These are phyloP conservation scores for Saksenaea vasiformis DNA, from an alignment of 371 early-diverging fungal species.

Conservation along the genomic window DNA sequence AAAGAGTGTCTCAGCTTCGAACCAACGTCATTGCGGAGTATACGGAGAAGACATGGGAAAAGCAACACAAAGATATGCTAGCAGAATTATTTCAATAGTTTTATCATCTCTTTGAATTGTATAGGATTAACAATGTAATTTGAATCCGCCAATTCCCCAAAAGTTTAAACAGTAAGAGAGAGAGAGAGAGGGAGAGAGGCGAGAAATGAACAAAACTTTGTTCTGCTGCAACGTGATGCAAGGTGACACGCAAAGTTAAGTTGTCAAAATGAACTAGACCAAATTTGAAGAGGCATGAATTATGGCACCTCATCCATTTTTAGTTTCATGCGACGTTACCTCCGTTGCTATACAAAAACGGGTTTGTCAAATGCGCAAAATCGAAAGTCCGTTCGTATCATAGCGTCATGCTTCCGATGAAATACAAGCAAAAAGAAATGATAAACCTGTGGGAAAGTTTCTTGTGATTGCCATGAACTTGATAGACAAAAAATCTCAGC, in stretches of 20 bases:
- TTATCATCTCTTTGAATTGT: no score
- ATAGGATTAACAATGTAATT: no score
- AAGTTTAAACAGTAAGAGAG: neutral
- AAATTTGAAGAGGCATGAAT: neutral
- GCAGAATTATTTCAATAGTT: conserved; percentile 17
- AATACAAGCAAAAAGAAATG: neutral
- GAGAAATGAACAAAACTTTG: conserved; percentile 11
- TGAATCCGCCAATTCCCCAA: neutral
- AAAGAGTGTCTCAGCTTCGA: conserved; percentile 27
- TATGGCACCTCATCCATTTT: neutral
- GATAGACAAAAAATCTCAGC: conserved; percentile 1
- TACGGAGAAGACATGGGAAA: conserved; percentile 43
- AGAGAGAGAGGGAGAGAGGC: no score
- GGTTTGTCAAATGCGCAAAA: neutral
- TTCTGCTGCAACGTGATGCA: conserved; percentile 5
- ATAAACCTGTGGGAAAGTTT: neutral
- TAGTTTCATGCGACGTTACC: neutral
- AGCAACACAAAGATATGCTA: conserved; percentile 34
- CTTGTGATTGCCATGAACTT: neutral
- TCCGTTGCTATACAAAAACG: neutral
- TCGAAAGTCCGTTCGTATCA: neutral
- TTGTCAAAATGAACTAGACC: neutral
- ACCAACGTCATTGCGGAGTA: conserved; percentile 40
- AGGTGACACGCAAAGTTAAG: neutral
- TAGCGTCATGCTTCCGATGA: neutral